Base-by-base conservation (phyloP, 2,329 filamentous ascomycete species). In the Beauveria sp. region DNA sequence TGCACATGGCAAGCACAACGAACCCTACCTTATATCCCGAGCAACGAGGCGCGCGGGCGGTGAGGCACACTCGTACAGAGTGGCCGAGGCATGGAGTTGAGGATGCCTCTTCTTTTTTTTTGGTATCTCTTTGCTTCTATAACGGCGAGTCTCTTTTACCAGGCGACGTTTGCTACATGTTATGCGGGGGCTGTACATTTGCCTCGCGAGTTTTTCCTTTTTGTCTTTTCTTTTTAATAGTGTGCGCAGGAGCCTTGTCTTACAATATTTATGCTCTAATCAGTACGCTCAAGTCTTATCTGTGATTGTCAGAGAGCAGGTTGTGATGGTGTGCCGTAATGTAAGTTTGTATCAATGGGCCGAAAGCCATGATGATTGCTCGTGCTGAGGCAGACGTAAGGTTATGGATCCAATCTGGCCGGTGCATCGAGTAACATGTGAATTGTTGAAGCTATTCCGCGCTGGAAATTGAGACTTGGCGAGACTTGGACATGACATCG, bases 261-360 rank as follows among this genome's bases (percentile, higher is more conserved):
- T 61, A 61, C 10, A 54, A 61, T 55, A 51, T 50, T 47, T 61
- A 55, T 51, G 59, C 59, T 61, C 59, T 61, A 60, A 60, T 60
- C 14, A 30, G 40, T 43, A 54, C 9, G 34, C 26, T 18, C 40
- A 12, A 30, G 47, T 18, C 43, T 37, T 22, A 18, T 9, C 14
- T 55, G 41, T 51, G n/a, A 12, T 37, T 37, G n/a, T 52, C 16
- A 16, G 34, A 43, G 16, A 50, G 12, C 34, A 43, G 8, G 8
- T 34, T n/a, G 16, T n/a, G 41, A 18, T 51, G 18, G 26, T n/a
- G 26, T 3, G 41, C 18, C 16, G 41, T 43, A 20, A 43, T n/a
- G 5, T 20, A 10, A 43, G n/a, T 18, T 43, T 18, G 41, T 43
- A 43, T 43, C 41, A 43, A 43, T 43, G 18, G 7, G 18, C 41